Evolutionary conservation across 176 grass and related monocot genomes (phyloP).

Genomic region (Avena insularis): DNA sequence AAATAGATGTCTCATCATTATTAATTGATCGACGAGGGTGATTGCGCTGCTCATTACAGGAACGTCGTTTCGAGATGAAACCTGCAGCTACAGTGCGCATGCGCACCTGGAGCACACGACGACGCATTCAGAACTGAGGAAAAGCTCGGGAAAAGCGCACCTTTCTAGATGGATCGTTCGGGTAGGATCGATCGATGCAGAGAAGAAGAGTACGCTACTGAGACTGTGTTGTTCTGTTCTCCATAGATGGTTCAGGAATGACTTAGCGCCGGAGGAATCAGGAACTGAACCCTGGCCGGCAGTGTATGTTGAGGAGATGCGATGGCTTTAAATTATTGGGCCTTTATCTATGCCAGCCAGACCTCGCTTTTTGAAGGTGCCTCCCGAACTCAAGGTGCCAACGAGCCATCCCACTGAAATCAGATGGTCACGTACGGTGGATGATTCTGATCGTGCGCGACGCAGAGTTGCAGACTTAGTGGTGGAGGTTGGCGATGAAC

Average conservation of each 20-base stretch:
- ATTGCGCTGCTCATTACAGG: background rate
- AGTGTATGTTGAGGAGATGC: background rate
- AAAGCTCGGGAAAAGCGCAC: constrained; percentile 16
- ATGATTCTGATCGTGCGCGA: background rate
- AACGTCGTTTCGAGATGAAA: background rate
- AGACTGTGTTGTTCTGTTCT: background rate
- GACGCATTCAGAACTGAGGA: background rate
- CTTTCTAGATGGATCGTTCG: constrained; percentile 11
- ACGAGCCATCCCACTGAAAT: constrained; percentile 18
- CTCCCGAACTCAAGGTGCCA: constrained; percentile 28
- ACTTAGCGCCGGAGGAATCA: constrained; percentile 49
- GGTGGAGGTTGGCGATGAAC: background rate
- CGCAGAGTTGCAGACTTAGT: too few species aligned
- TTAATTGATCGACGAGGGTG: too few species aligned
- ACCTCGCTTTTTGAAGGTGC: constrained; percentile 36
- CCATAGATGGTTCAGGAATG: constrained; percentile 35
- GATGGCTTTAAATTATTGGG: background rate
- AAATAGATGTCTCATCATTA: too few species aligned
- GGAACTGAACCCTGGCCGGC: background rate
- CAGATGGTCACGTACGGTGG: background rate
- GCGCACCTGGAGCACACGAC: background rate
- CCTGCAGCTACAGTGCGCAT: background rate
- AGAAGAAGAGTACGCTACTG: background rate
- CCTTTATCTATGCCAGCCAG: background rate
- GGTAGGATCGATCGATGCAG: background rate